A percentile compares a stretch with the other conserved stretches of the same genome.
Evolutionary conservation across 1,284 basidiomycete genomes (phyloP).

Genomic region (Anthracocystis panici-leucophaei): DNA sequence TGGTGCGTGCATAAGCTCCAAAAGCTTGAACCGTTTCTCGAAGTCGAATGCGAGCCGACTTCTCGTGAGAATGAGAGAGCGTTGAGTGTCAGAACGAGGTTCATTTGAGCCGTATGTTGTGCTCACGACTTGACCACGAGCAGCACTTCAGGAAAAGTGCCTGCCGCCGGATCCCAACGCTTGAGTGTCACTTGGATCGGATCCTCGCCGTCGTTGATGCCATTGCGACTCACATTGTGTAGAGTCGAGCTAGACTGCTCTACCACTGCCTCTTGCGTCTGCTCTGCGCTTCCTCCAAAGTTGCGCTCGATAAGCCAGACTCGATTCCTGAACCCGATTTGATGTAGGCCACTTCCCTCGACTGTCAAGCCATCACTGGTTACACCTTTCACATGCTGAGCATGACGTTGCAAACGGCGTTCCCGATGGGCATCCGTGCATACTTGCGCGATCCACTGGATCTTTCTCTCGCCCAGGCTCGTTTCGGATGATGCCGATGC

Average conservation of each 20-base stretch:
- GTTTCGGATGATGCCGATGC: conserved; percentile 48
- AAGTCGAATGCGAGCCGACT: conserved; percentile 18
- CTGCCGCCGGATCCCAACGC: conserved; percentile 59
- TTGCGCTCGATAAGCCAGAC: conserved; percentile 60
- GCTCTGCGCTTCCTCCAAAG: conserved; percentile 13
- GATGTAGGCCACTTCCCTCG: conserved; percentile 41
- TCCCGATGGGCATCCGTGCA: conserved; percentile 45
- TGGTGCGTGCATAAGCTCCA: conserved; percentile 39
- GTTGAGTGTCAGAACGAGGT: conserved; percentile 18
- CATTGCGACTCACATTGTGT: conserved; percentile 32
- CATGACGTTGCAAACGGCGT: conserved; percentile 24
- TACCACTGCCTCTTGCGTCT: neutral
- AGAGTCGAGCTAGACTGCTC: conserved; percentile 7
- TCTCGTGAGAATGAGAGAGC: neutral
- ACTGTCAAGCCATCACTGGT: neutral
- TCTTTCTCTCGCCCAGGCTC: conserved; percentile 40
- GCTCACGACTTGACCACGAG: conserved; percentile 57
- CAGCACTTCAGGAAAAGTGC: conserved; percentile 58
- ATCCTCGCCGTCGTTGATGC: conserved; percentile 16
- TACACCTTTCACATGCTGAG: conserved; percentile 4
- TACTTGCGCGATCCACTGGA: conserved; percentile 46
- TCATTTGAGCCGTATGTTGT: neutral
- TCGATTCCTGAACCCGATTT: conserved; percentile 65
- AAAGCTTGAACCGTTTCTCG: conserved; percentile 43
- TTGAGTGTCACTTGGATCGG: conserved; percentile 35